Conservation (phyloP, 768 basidiomycete genomes). For the Myochromella boudieri region DNA sequence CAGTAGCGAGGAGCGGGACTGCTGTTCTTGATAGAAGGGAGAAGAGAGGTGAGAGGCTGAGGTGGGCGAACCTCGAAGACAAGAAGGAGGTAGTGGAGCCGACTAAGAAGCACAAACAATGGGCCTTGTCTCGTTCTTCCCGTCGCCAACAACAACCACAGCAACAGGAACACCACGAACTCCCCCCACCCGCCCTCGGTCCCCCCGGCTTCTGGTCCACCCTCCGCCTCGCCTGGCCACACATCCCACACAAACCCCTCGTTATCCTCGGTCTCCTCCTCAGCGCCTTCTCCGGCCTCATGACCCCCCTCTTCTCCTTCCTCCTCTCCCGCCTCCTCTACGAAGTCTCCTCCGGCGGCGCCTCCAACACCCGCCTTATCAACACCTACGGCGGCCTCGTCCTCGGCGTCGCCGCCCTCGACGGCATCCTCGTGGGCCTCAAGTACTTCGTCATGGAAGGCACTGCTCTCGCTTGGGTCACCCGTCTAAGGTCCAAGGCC, state of each 20-base stretch:
- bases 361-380: conserved; percentile 57
- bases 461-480: conserved; percentile 74
- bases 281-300: conserved; percentile 74
- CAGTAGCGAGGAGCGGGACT: conserved; percentile 36
- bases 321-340: conserved; percentile 81
- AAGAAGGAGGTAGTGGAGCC: conserved; percentile 2
- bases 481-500: conserved; percentile 53
- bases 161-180: conserved; percentile 1
- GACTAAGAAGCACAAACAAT: too few relatives aligned
- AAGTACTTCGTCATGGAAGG: conserved; percentile 85
- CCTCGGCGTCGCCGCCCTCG: conserved; percentile 69
- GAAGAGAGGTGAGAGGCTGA: conserved; percentile 16
- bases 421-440: conserved; percentile 71
- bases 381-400: conserved; percentile 72
- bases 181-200: too few relatives aligned
- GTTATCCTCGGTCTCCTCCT: conserved; percentile 67
- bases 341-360: conserved; percentile 72
- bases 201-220: conserved; percentile 44
- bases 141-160: neutral
- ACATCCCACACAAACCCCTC: conserved; percentile 71
- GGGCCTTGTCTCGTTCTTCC: too few relatives aligned
- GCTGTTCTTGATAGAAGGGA: conserved; percentile 31
- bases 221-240: conserved; percentile 59
- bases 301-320: conserved; percentile 92
- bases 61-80: conserved; percentile 23